Percentiles rank a stretch among this genome's conserved stretches.
Conservation (phyloP, 192 early-diverging fungal species). For the Pilaira anomala region DNA sequence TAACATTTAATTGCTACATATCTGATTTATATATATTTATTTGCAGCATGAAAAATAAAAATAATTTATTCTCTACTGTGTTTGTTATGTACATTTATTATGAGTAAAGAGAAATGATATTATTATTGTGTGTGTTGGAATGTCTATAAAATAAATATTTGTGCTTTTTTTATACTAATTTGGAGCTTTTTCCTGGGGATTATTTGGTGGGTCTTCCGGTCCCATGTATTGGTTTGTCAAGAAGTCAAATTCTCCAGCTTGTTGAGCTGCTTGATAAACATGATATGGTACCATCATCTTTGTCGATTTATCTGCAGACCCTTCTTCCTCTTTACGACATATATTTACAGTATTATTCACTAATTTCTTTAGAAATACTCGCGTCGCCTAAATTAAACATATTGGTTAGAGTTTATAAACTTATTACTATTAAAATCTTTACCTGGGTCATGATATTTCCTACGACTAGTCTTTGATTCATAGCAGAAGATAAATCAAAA, state of each 20-base stretch:
- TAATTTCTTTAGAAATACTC: constrained; percentile 44
- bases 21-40: too few relatives aligned
- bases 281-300: constrained; percentile 54
- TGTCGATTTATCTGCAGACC: background rate
- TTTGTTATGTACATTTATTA: too few relatives aligned
- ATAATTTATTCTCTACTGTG: too few relatives aligned
- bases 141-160: too few relatives aligned
- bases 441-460: constrained; percentile 44
- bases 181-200: too few relatives aligned
- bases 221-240: constrained; percentile 42
- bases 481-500: constrained; percentile 31
- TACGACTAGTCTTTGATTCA: constrained; percentile 44
- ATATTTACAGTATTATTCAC: constrained; percentile 38
- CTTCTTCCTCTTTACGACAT: constrained; percentile 36
- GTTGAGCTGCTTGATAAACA: constrained; percentile 46
- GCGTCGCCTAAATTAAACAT: constrained; percentile 39
- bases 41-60: too few relatives aligned
- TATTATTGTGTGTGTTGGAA: too few relatives aligned
- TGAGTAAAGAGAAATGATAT: too few relatives aligned
- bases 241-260: constrained; percentile 45
- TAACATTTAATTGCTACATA: too few relatives aligned
- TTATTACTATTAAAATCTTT: background rate
- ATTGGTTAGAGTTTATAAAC: background rate
- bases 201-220: background rate
- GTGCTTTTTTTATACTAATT: too few relatives aligned